phyloP scores from a whole-genome alignment of 768 basidiomycete species.

The Cantharellus anzutake region DNA sequence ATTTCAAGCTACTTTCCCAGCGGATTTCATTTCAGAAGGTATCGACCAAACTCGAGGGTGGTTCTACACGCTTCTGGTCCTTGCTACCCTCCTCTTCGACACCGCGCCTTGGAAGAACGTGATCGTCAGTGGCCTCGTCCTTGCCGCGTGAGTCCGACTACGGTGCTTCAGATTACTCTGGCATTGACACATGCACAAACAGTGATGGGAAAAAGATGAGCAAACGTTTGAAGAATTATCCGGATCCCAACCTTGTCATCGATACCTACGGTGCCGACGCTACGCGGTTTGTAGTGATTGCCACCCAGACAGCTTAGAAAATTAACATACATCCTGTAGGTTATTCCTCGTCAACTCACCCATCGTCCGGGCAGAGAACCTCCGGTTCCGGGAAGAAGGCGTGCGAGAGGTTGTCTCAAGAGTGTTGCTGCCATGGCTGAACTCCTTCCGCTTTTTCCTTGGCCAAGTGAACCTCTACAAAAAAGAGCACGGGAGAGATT shows the following conservation, averaged over 20 bases:
- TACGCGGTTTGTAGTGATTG: conserved; percentile 35
- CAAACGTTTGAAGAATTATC: conserved; percentile 92
- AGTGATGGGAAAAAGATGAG: conserved; percentile 99
- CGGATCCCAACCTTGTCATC: conserved; percentile 83
- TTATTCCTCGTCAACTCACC: conserved; percentile 99
- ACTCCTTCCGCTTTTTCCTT: conserved; percentile 97
- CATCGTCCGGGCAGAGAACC: conserved; percentile 91
- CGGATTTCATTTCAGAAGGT: conserved; percentile 93
- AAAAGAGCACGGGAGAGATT: conserved; percentile 57
- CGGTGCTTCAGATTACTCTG: background rate
- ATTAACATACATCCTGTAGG: conserved; percentile 21
- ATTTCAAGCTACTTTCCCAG: conserved; percentile 76
- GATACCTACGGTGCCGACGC: conserved; percentile 90
- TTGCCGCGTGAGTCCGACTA: conserved; percentile 53
- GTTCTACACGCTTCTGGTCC: conserved; percentile 96
- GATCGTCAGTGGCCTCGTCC: conserved; percentile 87
- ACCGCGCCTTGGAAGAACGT: conserved; percentile 96
- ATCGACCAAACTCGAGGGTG: conserved; percentile 98
- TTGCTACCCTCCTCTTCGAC: conserved; percentile 89
- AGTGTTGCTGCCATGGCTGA: conserved; percentile 96
- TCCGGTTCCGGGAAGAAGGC: conserved; percentile 95
- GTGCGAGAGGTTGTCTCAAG: conserved; percentile 91
- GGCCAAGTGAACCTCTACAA: conserved; percentile 80
- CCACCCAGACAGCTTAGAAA: background rate
- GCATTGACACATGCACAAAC: background rate